Base-by-base conservation (phyloP, 257 asterid species). In the Solanum appendiculatum region DNA sequence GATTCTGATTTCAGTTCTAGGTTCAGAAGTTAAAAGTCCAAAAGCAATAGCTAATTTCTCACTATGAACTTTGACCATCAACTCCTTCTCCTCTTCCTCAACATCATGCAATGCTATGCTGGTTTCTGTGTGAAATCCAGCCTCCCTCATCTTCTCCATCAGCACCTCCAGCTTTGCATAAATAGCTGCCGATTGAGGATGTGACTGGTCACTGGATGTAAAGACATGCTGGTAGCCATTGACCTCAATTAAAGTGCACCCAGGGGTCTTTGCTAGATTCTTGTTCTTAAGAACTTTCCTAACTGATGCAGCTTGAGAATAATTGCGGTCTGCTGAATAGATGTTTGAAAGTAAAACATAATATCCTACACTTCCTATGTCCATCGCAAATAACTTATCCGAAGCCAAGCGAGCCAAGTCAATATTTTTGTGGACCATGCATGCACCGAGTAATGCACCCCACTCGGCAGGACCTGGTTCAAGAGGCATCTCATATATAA, bases 61-160 rank as follows among this genome's bases (percentile, higher is more conserved):
- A 84, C 98, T 96, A 85, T 96, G 98, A 91, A 95, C 95, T 88
- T 82, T 93, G 77, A 95, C 96, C 93, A 94, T 91, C 18, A 93
- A 80, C 92, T 95, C 98, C 93, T 95, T 96, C 93, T 96, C 98
- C 88, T 96, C 98, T 86, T 95, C 96, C 92, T 96, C 98, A 85
- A 95, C 99, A 86, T 96, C 98, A 88, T 95, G 99, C 92, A 95
- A 84, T 31, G 99, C 93, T 33, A 93, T 91, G 73, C 86, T 88
- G 20, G 96, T 95, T 80, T 94, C 97, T 3, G 93, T 91, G 72
- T 92, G 91, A 87, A 95, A 96, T 87, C 99, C 99, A 36, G 90
- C 95, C 82, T 91, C 94, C 89, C 90, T 93, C 96, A 95, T 93
- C 92, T 86, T 93, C 23, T 82, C 92, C 93, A 92, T 90, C 82